Base-by-base conservation (phyloP, 306 rosid genomes). In the Trifolium repens region DNA sequence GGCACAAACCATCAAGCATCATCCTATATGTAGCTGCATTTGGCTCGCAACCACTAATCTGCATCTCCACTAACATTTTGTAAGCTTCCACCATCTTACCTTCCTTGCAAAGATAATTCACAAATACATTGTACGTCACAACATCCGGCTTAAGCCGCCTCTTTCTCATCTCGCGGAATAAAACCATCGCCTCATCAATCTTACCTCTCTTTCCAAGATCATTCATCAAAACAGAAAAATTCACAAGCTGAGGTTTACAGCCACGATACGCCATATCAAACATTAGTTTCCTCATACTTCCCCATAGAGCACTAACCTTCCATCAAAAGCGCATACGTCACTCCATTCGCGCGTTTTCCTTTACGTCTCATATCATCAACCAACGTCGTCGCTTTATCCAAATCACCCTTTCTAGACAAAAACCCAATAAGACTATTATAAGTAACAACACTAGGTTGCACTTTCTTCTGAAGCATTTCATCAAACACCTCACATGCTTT, bases 191-290 rank as follows among this genome's bases (percentile, higher is more conserved):
- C 86, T 89, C 96, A 39, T 89, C 96, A 67, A 90, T 85, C 89
- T 83, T 89, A 27, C 96, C 96, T 61, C 85, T 85, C 90, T 82
- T 91, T 17, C 96, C 98, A 35, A 94, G 84, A 89, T 94, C 91
- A 72, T 83, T 94, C 87, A 91, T 87, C 85, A 91, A 75, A 61
- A 90, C 89, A 81, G 89, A 88, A 68, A 87, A 91, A 72, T 91
- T 94, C 39, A 91, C 66, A 17, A 67, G 77, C 86, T 35, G 72
- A 8, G 91, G 90, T 76, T 91, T 89, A 82, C 98, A 91, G 22
- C 94, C 97, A 7, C 77, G 85, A 83, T 90, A 94, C 50, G 89
- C 97, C 98, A 94, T 91, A 67, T 94, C 98, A 77, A 91, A 90
- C 94, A 94, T 88, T 49, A 91, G 54, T 96, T 72, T 94, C 98